Conservation (phyloP, 768 basidiomycete species). For the Omphalotus guepiniiformis region DNA sequence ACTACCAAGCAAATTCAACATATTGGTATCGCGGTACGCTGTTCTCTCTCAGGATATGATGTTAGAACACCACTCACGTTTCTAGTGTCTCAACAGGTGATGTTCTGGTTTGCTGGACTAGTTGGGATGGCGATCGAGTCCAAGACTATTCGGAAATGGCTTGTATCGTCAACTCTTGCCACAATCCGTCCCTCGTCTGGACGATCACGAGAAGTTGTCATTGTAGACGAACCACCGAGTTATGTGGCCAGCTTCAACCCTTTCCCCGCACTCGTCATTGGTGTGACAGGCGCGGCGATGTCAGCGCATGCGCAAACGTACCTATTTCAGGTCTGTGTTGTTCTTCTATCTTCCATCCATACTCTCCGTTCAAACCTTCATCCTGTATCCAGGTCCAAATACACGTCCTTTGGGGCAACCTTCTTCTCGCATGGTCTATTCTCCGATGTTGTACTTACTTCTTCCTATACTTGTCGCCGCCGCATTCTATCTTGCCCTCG, state of each 20-base stretch:
- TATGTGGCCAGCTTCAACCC: conserved; percentile 84
- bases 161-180: conserved; percentile 52
- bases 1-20: conserved; percentile 93
- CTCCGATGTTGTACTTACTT: conserved; percentile 86
- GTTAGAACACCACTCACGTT: conserved; percentile 2
- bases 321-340: conserved; percentile 64
- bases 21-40: conserved; percentile 82
- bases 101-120: conserved; percentile 94
- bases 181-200: conserved; percentile 22
- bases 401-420: conserved; percentile 87
- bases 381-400: conserved; percentile 63
- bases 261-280: conserved; percentile 89
- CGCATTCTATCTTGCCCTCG: conserved; percentile 79
- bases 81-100: conserved; percentile 43
- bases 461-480: conserved; percentile 87
- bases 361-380: background rate
- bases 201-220: conserved; percentile 31
- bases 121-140: conserved; percentile 90
- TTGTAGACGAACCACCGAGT: conserved; percentile 62
- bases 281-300: conserved; percentile 94
- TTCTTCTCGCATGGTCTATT: conserved; percentile 74
- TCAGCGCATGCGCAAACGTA: conserved; percentile 87
- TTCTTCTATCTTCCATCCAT: background rate
- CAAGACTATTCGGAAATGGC: conserved; percentile 63
- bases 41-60: background rate